Conservation (phyloP, 1,139 yeast species). For the Pichia inconspicua region DNA sequence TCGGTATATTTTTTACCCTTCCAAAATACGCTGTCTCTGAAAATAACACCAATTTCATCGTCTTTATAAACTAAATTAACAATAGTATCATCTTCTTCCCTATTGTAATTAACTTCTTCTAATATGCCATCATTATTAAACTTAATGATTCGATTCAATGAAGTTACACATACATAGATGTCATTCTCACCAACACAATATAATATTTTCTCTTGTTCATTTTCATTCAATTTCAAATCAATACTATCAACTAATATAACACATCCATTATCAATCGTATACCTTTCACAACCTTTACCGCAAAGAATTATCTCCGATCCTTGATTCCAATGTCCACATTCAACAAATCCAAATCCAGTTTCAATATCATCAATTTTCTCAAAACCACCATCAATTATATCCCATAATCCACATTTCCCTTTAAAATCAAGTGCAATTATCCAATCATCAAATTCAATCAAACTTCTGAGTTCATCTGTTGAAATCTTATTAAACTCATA, state of each 20-base stretch:
- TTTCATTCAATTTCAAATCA: not conserved
- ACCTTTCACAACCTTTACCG: not conserved
- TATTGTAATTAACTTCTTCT: not conserved
- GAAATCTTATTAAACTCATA: not conserved
- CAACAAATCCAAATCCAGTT: not conserved
- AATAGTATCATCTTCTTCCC: not conserved
- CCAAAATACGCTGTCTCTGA: not conserved
- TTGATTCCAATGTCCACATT: not conserved
- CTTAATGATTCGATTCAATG: not conserved
- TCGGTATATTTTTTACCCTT: not conserved
- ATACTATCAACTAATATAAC: not conserved
- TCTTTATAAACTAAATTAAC: not conserved
- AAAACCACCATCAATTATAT: not conserved
- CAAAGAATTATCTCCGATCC: not conserved
- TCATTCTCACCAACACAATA: not conserved
- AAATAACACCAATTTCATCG: not conserved
- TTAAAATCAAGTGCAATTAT: not conserved
- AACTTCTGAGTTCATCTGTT: not conserved
- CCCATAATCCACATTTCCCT: not conserved
- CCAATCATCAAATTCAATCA: not conserved
- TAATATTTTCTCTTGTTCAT: not conserved
- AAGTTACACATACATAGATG: not conserved
- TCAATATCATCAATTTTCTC: not conserved
- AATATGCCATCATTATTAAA: not conserved
- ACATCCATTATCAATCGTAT: not conserved